Base-by-base conservation (phyloP, 805 yeast species). In the Isabelozyma pseudorhagii region DNA sequence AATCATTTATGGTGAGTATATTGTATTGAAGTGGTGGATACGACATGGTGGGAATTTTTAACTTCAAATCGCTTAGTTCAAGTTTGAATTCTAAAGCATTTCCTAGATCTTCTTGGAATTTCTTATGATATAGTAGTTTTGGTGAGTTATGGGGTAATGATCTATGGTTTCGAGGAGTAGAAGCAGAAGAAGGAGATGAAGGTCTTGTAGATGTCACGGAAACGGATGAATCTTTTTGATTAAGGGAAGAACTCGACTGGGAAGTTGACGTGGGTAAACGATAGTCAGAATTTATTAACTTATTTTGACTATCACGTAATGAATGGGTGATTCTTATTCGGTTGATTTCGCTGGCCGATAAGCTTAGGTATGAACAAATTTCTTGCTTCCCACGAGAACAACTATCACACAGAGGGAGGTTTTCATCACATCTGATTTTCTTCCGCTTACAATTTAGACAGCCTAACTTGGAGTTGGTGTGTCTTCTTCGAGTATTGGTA, bases 341-440 rank as follows among this genome's bases (percentile, higher is more conserved):
- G 46, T 60, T 57, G 40, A 63, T 49, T 31, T 66, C 68, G 11
- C 47, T 36, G 8, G 41, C 40, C 21, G 48, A 42, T 36, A 66
- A 51, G 5, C 49, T 49, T 25, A 64, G 50, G 48, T 66, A 66
- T n/a, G 66, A 61, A 51, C 70, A 66, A 5, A 52, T 49, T 31
- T 60, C 62, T 44, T 54, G 54, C 51, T 62, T 62, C 8, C 69
- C 64, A 42, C 59, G 55, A 4, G 51, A 21, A 50, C 71, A 66
- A 49, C 63, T 64, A 11, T 52, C 54, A 57, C 71, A 66, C 31
- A 48, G 52, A 1, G 71, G 71, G 14, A 63, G 47, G 34, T 49
- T 56, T 52, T 66, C 71, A 53, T 66, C 67, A 52, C 71, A 66
- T 43, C 69, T 50, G 36, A 63, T 63, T 50, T 65, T 65, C 56